Percentiles rank a stretch among this genome's conserved stretches.
Conservation (phyloP, 164 flowering plant species). For the Paratinospora sagittata region DNA sequence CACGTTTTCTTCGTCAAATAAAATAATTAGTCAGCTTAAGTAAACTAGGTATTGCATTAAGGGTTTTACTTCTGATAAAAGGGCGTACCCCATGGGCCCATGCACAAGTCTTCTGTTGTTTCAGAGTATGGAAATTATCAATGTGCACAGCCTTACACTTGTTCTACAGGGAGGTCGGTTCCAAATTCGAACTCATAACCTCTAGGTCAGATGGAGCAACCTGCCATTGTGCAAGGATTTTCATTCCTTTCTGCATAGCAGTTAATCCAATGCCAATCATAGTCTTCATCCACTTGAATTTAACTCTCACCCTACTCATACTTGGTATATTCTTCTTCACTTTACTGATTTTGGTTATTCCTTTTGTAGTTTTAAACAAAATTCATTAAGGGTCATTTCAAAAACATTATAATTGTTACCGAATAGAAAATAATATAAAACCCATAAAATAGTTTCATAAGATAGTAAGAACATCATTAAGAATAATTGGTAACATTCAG, state of each 20-base stretch:
- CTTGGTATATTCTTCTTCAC: not conserved
- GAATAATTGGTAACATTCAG: not conserved
- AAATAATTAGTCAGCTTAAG: not conserved
- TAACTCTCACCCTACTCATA: not conserved
- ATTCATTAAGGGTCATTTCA: not conserved
- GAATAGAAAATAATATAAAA: not conserved
- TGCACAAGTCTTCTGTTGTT: too few relatives aligned
- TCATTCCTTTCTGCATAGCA: not conserved
- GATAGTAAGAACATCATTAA: not conserved
- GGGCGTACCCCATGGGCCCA: not conserved
- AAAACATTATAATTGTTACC: not conserved
- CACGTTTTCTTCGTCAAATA: not conserved
- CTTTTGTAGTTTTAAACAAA: not conserved
- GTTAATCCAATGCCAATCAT: not conserved
- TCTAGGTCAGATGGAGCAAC: not conserved
- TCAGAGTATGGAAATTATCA: too few relatives aligned
- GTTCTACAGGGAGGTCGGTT: not conserved
- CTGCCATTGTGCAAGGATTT: not conserved
- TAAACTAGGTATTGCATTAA: too few relatives aligned
- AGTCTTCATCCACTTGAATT: not conserved
- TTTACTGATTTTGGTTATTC: not conserved
- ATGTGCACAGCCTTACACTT: not conserved
- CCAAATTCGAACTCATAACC: not conserved
- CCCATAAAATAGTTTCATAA: not conserved
- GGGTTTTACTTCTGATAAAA: too few relatives aligned